Evolutionary conservation across 768 basidiomycete genomes (phyloP).

Genomic region (Lyophyllum atratum): DNA sequence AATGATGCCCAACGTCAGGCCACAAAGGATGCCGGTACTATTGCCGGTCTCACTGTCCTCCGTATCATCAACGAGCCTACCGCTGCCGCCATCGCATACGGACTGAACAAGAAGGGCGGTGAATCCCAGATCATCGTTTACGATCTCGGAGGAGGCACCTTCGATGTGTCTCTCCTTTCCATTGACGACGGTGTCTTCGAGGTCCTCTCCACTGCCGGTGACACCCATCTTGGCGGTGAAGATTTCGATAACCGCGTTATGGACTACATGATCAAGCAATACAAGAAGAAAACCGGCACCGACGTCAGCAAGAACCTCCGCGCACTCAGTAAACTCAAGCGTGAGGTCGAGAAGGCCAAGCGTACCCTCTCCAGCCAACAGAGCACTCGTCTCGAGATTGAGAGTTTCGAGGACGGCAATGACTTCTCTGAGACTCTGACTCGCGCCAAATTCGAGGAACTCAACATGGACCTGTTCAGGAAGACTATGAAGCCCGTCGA

Average conservation of each 20-base stretch:
- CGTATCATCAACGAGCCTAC: slow-evolving; percentile 99
- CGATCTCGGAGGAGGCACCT: slow-evolving; percentile 98
- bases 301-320: slow-evolving; percentile 79
- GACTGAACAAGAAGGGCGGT: slow-evolving; percentile 93
- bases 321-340: slow-evolving; percentile 89
- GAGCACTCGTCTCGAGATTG: slow-evolving; percentile 90
- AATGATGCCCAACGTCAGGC: slow-evolving; percentile 99
- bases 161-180: slow-evolving; percentile 95
- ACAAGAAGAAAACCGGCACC: slow-evolving; percentile 91
- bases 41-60: slow-evolving; percentile 92
- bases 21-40: slow-evolving; percentile 96
- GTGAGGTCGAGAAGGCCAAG: slow-evolving; percentile 94
- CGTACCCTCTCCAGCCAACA: slow-evolving; percentile 91
- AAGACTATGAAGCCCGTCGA: slow-evolving; percentile 99
- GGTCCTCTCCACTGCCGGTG: slow-evolving; percentile 89
- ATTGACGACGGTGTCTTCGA: slow-evolving; percentile 95
- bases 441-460: slow-evolving; percentile 97
- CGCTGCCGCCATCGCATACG: slow-evolving; percentile 96
- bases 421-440: slow-evolving; percentile 98
- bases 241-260: slow-evolving; percentile 95
- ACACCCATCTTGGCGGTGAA: slow-evolving; percentile 94
- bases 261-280: slow-evolving; percentile 84
- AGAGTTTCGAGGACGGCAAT: slow-evolving; percentile 93
- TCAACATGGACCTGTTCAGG: slow-evolving; percentile 98
- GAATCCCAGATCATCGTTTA: slow-evolving; percentile 98